Base-by-base conservation (phyloP, 768 basidiomycete species). In the Tephrocybe rancida region DNA sequence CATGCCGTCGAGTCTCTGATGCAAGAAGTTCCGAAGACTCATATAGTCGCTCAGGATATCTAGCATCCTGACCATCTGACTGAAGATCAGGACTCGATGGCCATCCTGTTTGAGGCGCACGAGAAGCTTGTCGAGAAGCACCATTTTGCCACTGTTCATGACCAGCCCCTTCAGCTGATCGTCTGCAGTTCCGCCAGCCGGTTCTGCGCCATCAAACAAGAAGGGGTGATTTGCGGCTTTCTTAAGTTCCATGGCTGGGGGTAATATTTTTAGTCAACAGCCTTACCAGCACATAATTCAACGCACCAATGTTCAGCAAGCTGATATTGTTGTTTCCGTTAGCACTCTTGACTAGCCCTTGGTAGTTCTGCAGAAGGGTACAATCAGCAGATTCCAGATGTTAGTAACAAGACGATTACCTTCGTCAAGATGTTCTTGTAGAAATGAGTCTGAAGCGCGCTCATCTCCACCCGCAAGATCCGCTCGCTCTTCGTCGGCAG, bases 11-110 rank as follows among this genome's bases (percentile, higher is more conserved):
- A 99, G 77, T 11, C 97, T 87, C 69, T 98, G 97, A 72, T 95
- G 90, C 56, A 85, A 84, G 64, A 96, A 98, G 34, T 91, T 90
- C 44, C 97, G 82, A 51, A 95, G 75, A 35, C 75, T 73, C 88
- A 98, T 94, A 73, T 98, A 98, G 71, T 99, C 97, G 59, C 92
- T 95, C 63, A 99, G 84, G 68, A 99, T 98, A 73, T 99, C 97
- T 41, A 99, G 81, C 86, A 98, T 92, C 54, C 97, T 86, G 54
- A 98, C 95, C 97, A 99, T 99, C 72, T 98, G 94, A 64, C 95
- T 97, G 79, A 99, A 99, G 63, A 99, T 98, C 62, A 99, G 81
- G 24, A 99, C 97, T 45, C 97, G 90, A 64, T 98, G 97, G 3
- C 92, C 91, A 67, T 98, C 96, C 60, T 83, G 86, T 63, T 90